A percentile compares a stretch with the other conserved stretches of the same genome.
Conservation (phyloP, 202 grass and related monocot genomes). For the Carex sylvatica region DNA sequence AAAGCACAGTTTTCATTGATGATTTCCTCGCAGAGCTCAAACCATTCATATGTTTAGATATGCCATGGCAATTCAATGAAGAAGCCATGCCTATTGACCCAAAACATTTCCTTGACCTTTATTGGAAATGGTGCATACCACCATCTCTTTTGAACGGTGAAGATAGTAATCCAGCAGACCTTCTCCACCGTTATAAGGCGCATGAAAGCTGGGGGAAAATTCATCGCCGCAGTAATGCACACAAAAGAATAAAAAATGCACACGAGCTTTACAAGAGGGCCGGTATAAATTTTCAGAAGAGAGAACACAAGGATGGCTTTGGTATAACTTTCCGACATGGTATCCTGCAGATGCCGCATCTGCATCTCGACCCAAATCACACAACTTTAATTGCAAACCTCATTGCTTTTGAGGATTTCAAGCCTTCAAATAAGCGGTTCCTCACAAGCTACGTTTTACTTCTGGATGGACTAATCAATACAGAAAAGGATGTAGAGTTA, state of each 20-base stretch:
- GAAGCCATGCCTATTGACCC: constrained; percentile 12
- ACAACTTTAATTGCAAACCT: constrained; percentile 39
- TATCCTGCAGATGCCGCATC: constrained; percentile 40
- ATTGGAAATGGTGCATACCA: constrained; percentile 67
- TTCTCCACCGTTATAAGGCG: too few species aligned
- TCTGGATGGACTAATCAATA: constrained; percentile 36
- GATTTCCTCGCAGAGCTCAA: constrained; percentile 2
- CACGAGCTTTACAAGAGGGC: background rate
- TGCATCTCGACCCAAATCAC: constrained; percentile 44
- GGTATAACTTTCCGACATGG: constrained; percentile 30
- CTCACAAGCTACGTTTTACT: constrained; percentile 63
- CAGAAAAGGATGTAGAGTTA: constrained; percentile 40
- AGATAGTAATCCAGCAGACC: too few species aligned
- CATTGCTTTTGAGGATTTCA: constrained; percentile 50
- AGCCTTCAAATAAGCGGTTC: constrained; percentile 27
- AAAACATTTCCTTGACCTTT: constrained; percentile 51
- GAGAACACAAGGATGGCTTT: constrained; percentile 16
- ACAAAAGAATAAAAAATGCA: background rate
- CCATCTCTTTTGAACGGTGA: background rate
- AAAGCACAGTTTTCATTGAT: background rate
- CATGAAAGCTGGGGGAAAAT: background rate
- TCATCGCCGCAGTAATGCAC: background rate
- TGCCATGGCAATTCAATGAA: constrained; percentile 13
- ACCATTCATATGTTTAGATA: constrained; percentile 41
- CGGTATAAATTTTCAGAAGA: background rate